Percentiles rank a stretch among this genome's conserved stretches.
These are phyloP conservation scores for Ramularia endophylla DNA, from an alignment of 2,329 filamentous ascomycete species.

Conservation along the genomic window DNA sequence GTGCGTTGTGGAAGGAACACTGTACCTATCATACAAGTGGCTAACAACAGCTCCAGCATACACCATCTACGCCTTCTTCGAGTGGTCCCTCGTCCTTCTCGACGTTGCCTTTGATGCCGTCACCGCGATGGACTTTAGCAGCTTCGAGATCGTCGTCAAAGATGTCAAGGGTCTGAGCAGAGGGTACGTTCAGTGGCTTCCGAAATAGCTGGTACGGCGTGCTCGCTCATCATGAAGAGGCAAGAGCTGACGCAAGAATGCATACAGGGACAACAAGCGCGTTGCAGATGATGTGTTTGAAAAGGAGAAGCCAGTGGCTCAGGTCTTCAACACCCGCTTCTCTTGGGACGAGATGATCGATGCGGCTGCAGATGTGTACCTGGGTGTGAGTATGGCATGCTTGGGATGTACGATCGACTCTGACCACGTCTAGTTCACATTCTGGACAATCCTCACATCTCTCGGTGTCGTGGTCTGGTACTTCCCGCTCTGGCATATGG, in stretches of 20 bases:
- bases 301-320: conserved; percentile 58
- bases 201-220: conserved; percentile 65
- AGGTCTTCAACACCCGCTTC: conserved; percentile 66
- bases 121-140: conserved; percentile 83
- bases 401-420: conserved; percentile 2
- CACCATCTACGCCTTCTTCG: conserved; percentile 95
- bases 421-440: conserved; percentile 63
- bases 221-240: conserved; percentile 16
- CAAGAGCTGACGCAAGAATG: conserved; percentile 6
- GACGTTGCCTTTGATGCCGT: conserved; percentile 96
- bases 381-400: conserved; percentile 58
- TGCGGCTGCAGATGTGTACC: conserved; percentile 81
- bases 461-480: conserved; percentile 91
- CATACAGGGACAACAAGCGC: conserved; percentile 24
- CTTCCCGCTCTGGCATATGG: conserved; percentile 99
- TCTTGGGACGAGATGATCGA: conserved; percentile 70
- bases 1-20: conserved; percentile 50
- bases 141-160: conserved; percentile 80
- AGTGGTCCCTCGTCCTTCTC: conserved; percentile 91
- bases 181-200: conserved; percentile 98
- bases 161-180: conserved; percentile 86
- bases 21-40: neutral
- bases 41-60: conserved; percentile 59
- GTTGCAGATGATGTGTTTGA: conserved; percentile 27
- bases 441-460: conserved; percentile 92